Base-by-base conservation (phyloP, 805 yeast genomes). In the Kregervanrija delftensis region DNA sequence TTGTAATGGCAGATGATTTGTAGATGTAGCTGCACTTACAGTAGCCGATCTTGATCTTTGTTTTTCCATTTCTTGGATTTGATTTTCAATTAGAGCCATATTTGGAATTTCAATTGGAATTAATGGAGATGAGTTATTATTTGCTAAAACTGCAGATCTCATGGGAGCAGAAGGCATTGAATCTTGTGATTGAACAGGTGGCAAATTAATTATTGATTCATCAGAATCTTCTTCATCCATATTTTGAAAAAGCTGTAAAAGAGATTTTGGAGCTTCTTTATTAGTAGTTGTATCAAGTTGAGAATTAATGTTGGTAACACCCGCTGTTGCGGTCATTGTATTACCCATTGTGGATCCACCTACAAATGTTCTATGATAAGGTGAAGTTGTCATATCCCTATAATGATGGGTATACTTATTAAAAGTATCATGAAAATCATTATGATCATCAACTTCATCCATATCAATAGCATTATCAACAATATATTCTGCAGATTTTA, bases 401-500 rank as follows among this genome's bases (percentile, higher is more conserved):
- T 33, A 22, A 34, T 31, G 17, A 22, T 22, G 28, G 28, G 28
- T 22, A 22, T 22, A 22, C 8, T 22, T 22, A 37, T 37, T 33
- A 22, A 42, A 39, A 8, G 43, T 22, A 6, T 22, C 28, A 22
- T 22, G 28, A 22, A 22, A 22, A 22, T 22, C 28, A 22, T 22
- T 22, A 4, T 22, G 28, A 22, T 22, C 28, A 22, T 32, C 33
- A 12, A n/a, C 43, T 28, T 54, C 55, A 14, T 52, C 57, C 12
- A 60, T 52, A 48, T 77, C 72, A 37, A 83, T 79, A 43, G 81
- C 86, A 59, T 83, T 82, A 41, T 83, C 89, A 40, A 83, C 63
- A 32, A 85, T 80, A 58, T 84, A 85, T 50, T 85, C 91, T 32
- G 79, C 73, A 36, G 84, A 76, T 56, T 84, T 81, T 44, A 86